Conservation (phyloP, 345 rosid species). For the Erodium maritimum region DNA sequence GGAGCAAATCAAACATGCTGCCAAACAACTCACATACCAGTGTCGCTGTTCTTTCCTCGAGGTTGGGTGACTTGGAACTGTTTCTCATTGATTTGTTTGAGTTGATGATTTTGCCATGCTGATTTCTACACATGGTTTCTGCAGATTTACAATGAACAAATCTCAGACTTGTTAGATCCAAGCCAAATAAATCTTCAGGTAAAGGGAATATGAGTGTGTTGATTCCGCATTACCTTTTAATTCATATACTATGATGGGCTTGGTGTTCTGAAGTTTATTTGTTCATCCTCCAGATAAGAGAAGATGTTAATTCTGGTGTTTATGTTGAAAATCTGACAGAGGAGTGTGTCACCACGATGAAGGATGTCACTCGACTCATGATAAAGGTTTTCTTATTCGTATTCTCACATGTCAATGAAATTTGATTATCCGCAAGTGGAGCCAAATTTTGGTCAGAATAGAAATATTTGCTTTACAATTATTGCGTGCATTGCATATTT, state of each 20-base stretch:
- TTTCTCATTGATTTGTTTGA: not conserved
- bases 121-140: slow-evolving; percentile 8
- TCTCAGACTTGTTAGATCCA: slow-evolving; percentile 90
- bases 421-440: too few species aligned
- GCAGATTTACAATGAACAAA: slow-evolving; percentile 98
- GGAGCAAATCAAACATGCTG: slow-evolving; percentile 85
- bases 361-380: slow-evolving; percentile 70
- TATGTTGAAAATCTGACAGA: slow-evolving; percentile 86
- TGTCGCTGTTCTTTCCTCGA: slow-evolving; percentile 96
- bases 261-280: not conserved
- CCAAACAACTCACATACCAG: slow-evolving; percentile 80
- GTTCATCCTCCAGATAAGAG: slow-evolving; percentile 61
- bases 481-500: too few species aligned
- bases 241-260: not conserved
- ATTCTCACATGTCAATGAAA: not conserved
- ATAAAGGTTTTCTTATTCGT: slow-evolving; percentile 37
- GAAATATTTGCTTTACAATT: too few species aligned
- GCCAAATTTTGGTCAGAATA: too few species aligned
- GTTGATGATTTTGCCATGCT: not conserved
- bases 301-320: slow-evolving; percentile 88
- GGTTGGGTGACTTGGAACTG: slow-evolving; percentile 29
- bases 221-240: slow-evolving; percentile 1
- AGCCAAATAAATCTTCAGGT: slow-evolving; percentile 86
- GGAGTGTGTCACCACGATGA: slow-evolving; percentile 64
- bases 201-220: slow-evolving; percentile 7